Evolutionary conservation across 495 filamentous ascomycete genomes (phyloP), one percentile per base, ranked within the genome.

Genomic region (Tuber melanosporum): DNA sequence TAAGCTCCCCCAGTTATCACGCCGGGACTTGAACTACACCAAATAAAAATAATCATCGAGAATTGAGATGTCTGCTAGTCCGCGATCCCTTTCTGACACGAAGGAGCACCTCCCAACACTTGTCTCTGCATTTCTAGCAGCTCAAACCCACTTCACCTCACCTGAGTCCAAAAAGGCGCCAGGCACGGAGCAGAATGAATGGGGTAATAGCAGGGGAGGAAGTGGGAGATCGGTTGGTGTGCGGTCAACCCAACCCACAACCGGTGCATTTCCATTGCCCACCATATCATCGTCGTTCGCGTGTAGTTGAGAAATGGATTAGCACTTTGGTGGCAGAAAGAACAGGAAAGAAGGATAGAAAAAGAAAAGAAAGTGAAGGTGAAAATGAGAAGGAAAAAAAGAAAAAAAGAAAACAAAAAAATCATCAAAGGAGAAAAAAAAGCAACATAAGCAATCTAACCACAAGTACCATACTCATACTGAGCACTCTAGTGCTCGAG

Each of bases 241-340:
- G 57, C 57, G 57, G 57, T 32, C 26, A 66, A 66, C 57, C 57
- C 57, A 66, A 66, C 57, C 57, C n/a, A 66, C 57, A 66, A 17
- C 57, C 57, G 57, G 57, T 15, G 57, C 57, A 32, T 66, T 66
- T 66, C 57, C 57, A 66, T 66, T 66, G 57, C 57, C 57, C 57
- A 66, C 57, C 57, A 66, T 66, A 66, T 66, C 57, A 66, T 66
- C 57, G 57, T 66, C n/a, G 57, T 66, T 66, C 57, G 26, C n/a
- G 57, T 66, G 57, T 62, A 62, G 57, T 66, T 32, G 57, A 66
- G 57, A 66, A 26, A 66, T 66, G 57, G 57, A 32, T 66, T 66
- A 57, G 49, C 22, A 17, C 26, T 66, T 32, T 32, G n/a, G 57
- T 66, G 57, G 57, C n/a, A 17, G 57, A 32, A 66, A 6, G 57